Percentiles rank a stretch among this genome's conserved stretches.
Conservation (phyloP, 179 eudicot species). For the Spinacia oleracea region DNA sequence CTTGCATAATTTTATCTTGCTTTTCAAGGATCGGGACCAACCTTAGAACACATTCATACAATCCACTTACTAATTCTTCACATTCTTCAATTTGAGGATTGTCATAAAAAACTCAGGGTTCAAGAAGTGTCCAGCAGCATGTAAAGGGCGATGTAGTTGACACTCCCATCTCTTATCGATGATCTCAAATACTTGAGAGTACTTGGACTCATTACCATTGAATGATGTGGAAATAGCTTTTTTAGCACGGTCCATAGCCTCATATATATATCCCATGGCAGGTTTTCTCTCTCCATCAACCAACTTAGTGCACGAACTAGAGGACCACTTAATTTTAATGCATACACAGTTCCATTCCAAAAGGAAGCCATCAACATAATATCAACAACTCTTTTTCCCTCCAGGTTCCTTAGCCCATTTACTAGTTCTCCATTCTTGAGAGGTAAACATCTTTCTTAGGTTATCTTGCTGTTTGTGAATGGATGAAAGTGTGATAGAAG, state of each 20-base stretch:
- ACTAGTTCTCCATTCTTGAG: too few relatives aligned
- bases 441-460: too few relatives aligned
- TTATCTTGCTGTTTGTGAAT: too few relatives aligned
- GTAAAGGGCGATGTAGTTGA: constrained; percentile 14
- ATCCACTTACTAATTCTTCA: constrained; percentile 2
- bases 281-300: constrained; percentile 20
- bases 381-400: neutral
- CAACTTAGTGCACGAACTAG: constrained; percentile 3
- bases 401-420: too few relatives aligned
- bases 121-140: neutral
- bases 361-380: neutral
- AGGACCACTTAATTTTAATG: neutral
- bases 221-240: neutral
- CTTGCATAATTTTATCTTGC: too few relatives aligned
- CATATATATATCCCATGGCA: neutral
- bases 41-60: neutral
- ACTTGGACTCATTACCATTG: neutral
- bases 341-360: neutral
- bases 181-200: neutral
- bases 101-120: neutral
- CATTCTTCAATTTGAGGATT: neutral
- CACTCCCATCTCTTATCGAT: constrained; percentile 11
- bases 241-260: neutral
- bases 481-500: too few relatives aligned
- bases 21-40: too few relatives aligned